Base-by-base conservation (phyloP, 208 protist species). In the Acanthamoeba healyi region DNA sequence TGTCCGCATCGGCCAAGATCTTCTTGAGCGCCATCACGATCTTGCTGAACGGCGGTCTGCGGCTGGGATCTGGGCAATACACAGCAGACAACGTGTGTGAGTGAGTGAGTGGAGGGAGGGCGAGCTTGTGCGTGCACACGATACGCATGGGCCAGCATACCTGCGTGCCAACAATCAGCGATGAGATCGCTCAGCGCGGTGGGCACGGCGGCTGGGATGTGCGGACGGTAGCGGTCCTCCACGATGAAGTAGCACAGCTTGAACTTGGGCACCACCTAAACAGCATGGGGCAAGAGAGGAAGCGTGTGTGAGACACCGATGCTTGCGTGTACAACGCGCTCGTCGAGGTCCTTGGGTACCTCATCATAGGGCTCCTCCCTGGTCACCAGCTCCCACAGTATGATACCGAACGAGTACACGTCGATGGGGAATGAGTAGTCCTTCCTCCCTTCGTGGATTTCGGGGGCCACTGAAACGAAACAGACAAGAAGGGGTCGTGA, bases 401-500 rank as follows among this genome's bases (percentile, higher is more conserved):
- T 70, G 5, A 91, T 40, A 29, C 84, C 84, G 34, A 72, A 91
- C 19, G 54, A 72, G 36, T 91, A 91, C 14, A 91, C 84, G n/a
- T 91, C 84, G 84, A 91, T 49, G 3, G 84, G 84, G 84, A 91
- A 91, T 14, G 84, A 91, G 34, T 91, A 91, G 54, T 91, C 84
- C 58, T 70, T 91, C 42, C 32, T 34, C 3, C 84, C 84, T 70
- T 91, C 84, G 44, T 72, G 19, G 34, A 91, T 70, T 54, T 91
- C 84, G 19, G 84, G 84, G 14, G 84, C 84, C 84, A 91, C 84
- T 91, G 56, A 72, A n/a, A n/a, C n/a, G n/a, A n/a, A n/a, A 58
- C 51, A 58, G 51, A 24, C 51, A 10, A 58, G 19, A 58, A 19
- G 10, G 10, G 51, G 10, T 58, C 10, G 63, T 1, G 29, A 3